These are phyloP conservation scores for Artomyces pyxidatus DNA, from an alignment of 768 basidiomycete genomes.

Conservation along the genomic window DNA sequence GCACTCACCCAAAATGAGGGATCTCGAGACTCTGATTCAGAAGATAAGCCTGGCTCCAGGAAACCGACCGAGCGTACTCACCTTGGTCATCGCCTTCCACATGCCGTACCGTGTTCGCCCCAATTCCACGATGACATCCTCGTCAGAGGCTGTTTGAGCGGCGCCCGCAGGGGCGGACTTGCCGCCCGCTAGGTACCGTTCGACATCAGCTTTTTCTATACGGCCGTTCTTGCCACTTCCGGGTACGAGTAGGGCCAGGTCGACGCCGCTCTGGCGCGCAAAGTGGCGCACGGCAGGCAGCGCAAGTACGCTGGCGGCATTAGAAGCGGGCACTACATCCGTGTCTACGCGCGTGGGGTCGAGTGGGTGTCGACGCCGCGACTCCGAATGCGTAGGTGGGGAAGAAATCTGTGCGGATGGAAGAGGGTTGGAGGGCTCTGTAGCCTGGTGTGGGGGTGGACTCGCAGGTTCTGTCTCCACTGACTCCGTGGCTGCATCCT, in stretches of 20 bases:
- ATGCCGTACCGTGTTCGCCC: constrained; percentile 73
- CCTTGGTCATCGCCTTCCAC: constrained; percentile 90
- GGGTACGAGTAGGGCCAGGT: constrained; percentile 46
- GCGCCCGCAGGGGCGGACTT: constrained; percentile 13
- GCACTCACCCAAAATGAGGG: constrained; percentile 69
- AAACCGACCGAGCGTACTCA: constrained; percentile 18
- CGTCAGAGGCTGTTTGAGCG: constrained; percentile 16
- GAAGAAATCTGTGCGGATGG: constrained; percentile 2
- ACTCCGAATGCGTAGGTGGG: background rate
- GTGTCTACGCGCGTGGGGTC: constrained; percentile 43
- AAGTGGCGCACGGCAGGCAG: constrained; percentile 74
- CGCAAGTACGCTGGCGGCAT: constrained; percentile 43
- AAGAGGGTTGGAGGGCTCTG: background rate
- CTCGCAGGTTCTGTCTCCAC: constrained; percentile 11
- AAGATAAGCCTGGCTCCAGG: background rate
- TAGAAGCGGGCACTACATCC: constrained; percentile 3
- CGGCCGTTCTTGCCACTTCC: constrained; percentile 72
- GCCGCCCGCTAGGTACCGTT: constrained; percentile 40
- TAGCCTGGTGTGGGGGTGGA: constrained; percentile 3
- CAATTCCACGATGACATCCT: constrained; percentile 59
- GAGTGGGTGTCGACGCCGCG: constrained; percentile 45
- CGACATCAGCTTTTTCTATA: constrained; percentile 68
- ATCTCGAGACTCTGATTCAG: constrained; percentile 64
- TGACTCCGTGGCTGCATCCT: constrained; percentile 30
- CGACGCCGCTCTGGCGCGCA: constrained; percentile 57